Base-by-base conservation (phyloP, 306 rosid genomes). In the Prunus mongolica region DNA sequence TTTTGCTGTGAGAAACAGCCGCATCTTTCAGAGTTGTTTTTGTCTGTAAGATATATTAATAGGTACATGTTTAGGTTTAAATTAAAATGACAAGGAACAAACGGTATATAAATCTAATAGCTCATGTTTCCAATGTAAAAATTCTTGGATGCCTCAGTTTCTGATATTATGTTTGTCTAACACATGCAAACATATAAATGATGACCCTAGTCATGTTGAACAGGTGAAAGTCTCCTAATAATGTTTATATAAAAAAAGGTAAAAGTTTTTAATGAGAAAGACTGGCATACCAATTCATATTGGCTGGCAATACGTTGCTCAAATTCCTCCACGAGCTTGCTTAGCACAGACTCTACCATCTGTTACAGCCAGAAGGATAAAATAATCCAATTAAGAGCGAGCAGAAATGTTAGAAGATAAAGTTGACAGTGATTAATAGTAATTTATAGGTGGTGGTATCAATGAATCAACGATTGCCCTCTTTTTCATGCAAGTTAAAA, bases 331-430 rank as follows among this genome's bases (percentile, higher is more conserved):
- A 86, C 89, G 18, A 94, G 91, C 88, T 91, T 91, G 75, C 82
- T 90, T 72, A 94, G 75, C 73, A 94, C 90, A 41, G 98, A 94
- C 82, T 94, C 98, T 44, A 94, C 84, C 80, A 94, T 62, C 98
- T 94, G 91, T 80, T 74, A 58, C 86, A 83, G 49, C 80, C 80
- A 86, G 67, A 84, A 81, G 58, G 78, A 70, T 41, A 82, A 80
- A 74, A 49, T 58, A 65, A 62, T 63, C 60, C 62, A 64, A 67
- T 74, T 32, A 76, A 28, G 67, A 60, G 79, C 62, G 67, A 80
- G 65, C 19, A 3, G 80, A 66, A 34, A 64, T 20, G 25, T 78
- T 58, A 78, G 69, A 49, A 64, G 55, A 75, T 66, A 28, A 76
- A 60, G 19, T 46, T 20, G n/a, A 15, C 14, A 25, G 65, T n/a